A percentile compares a stretch with the other conserved stretches of the same genome.
Conservation (phyloP, 352 stramenopile genomes). For the Pythium graminicola region DNA sequence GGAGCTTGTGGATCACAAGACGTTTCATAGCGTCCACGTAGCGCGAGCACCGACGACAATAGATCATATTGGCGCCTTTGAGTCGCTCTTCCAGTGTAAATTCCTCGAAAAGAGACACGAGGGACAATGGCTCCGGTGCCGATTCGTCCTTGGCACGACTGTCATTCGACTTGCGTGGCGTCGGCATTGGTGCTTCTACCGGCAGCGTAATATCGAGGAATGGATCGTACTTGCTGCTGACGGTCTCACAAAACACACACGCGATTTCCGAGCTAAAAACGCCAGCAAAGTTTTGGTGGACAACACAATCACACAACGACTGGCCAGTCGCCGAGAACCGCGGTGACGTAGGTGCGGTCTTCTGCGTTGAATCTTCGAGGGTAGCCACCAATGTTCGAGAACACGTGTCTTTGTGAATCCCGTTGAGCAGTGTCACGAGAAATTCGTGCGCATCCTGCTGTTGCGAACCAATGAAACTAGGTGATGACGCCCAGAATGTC, state of each 20-base stretch:
- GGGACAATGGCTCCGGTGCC: slow-evolving; percentile 14
- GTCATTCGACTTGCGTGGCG: slow-evolving; percentile 7
- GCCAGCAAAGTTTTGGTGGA: slow-evolving; percentile 67
- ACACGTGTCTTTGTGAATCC: slow-evolving; percentile 55
- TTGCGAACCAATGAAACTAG: slow-evolving; percentile 44
- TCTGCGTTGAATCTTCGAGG: background rate
- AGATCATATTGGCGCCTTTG: slow-evolving; percentile 54
- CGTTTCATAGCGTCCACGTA: slow-evolving; percentile 61
- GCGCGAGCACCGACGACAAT: slow-evolving; percentile 44
- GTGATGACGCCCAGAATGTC: slow-evolving; percentile 47
- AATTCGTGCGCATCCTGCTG: slow-evolving; percentile 81
- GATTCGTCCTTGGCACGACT: background rate
- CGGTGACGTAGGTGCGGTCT: slow-evolving; percentile 28
- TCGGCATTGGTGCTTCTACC: slow-evolving; percentile 24
- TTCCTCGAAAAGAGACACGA: slow-evolving; percentile 33
- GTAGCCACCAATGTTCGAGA: slow-evolving; percentile 15
- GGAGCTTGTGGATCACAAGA: slow-evolving; percentile 48
- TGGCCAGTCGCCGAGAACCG: slow-evolving; percentile 49
- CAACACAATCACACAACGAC: slow-evolving; percentile 60
- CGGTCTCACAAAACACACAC: slow-evolving; percentile 44
- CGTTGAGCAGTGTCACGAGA: slow-evolving; percentile 54
- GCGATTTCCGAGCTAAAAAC: slow-evolving; percentile 52
- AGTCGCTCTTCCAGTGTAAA: slow-evolving; percentile 56
- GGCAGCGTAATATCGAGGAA: slow-evolving; percentile 71
- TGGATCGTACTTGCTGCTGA: slow-evolving; percentile 58